Base-by-base conservation (phyloP, 2,329 filamentous ascomycete species). In the Cyphellophora europaea region DNA sequence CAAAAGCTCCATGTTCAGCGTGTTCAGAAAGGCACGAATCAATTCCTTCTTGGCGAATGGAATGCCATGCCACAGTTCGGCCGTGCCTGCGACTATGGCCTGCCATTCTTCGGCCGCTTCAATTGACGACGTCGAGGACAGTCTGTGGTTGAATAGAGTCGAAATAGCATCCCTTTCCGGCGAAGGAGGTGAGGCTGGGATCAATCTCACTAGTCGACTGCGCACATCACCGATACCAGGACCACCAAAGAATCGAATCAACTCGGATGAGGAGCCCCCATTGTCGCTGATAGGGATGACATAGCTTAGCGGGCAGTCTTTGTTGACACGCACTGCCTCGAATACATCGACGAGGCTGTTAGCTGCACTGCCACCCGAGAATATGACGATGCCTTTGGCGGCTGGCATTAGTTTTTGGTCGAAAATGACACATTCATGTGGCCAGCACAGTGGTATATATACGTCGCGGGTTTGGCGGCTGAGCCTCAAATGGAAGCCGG, bases 241-340 rank as follows among this genome's bases (percentile, higher is more conserved):
- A 1, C 91, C 91, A 11, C 89, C 91, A 61, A 96, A 91, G 21
- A 96, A 87, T 21, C 91, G 74, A 47, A 95, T 93, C 51, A 95
- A 67, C 63, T 96, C 89, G 29, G 85, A 93, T 2, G 87, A 93
- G 49, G 84, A 93, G 25, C 89, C 89, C 32, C 89, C 89, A 59
- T 96, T 96, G 62, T 96, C 89, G 46, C 83, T 91, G 55, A 95
- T 94, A 21, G 89, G 89, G 34, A 96, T 93, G 40, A 95, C 77
- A 57, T 93, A 93, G 59, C 76, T 85, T 27, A 93, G 62, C 3
- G 71, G 65, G 52, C 80, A 82, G 27, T 71, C 61, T 42, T 81
- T 82, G 48, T 71, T 78, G 43, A 77, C 60, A 10, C 74, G 67
- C 19, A 83, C 67, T 12, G 65, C 63, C 39, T 69, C 79, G 60